phyloP scores from a whole-genome alignment of 2,329 filamentous ascomycete species.

The Talaromyces marneffei region DNA sequence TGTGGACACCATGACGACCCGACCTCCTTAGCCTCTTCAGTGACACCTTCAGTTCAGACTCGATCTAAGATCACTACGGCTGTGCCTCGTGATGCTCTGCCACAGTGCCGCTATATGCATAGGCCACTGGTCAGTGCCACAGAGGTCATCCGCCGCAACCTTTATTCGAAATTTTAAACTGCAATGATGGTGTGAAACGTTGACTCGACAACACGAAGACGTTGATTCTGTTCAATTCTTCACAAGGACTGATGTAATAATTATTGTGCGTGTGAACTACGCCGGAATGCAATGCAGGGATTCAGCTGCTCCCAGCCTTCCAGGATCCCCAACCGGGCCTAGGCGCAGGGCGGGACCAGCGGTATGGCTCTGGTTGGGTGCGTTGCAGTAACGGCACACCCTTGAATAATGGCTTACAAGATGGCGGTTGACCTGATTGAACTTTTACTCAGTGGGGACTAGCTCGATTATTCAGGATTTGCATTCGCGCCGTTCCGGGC shows the following conservation, averaged over 20 bases:
- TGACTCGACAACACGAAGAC: neutral
- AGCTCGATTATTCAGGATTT: constrained; percentile 10
- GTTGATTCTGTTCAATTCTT: neutral
- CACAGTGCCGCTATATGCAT: neutral
- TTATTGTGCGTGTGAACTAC: neutral
- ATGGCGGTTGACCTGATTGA: neutral
- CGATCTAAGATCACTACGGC: neutral
- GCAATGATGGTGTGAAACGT: neutral
- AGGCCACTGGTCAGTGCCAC: neutral
- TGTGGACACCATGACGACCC: neutral
- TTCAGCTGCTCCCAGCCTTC: constrained; percentile 8
- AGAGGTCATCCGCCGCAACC: neutral
- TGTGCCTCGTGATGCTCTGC: constrained; percentile 8
- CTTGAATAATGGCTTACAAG: neutral
- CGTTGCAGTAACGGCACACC: constrained; percentile 6
- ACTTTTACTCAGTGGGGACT: neutral
- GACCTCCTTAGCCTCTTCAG: neutral
- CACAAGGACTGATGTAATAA: neutral
- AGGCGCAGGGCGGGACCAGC: neutral
- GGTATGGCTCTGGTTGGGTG: constrained; percentile 7
- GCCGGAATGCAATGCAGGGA: constrained; percentile 7
- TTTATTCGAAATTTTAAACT: neutral
- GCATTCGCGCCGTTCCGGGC: constrained; percentile 11
- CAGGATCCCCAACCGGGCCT: neutral
- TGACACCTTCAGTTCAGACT: neutral